Conservation (phyloP, 176 grass and related monocot genomes). For the Avena sativa region DNA sequence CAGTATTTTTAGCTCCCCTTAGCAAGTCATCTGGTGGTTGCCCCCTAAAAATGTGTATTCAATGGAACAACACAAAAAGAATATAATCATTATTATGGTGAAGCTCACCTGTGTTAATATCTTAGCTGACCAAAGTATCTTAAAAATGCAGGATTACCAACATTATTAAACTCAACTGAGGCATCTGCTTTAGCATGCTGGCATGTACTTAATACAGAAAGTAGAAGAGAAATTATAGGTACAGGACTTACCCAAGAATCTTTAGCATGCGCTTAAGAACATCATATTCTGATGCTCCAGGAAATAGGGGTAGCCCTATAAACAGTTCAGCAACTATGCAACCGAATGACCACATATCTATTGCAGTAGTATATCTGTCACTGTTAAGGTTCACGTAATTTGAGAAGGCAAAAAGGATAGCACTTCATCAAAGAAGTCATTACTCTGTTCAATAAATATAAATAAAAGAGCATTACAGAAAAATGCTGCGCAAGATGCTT, state of each 20-base stretch:
- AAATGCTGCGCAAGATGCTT: constrained; percentile 20
- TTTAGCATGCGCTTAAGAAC: constrained; percentile 84
- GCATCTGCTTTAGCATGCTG: background rate
- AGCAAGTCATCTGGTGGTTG: constrained; percentile 84
- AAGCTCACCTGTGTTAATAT: constrained; percentile 7
- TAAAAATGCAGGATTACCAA: constrained; percentile 7
- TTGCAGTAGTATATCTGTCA: constrained; percentile 82
- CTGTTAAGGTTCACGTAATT: constrained; percentile 59
- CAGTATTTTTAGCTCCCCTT: constrained; percentile 83
- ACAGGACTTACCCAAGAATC: constrained; percentile 74
- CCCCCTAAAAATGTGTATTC: constrained; percentile 62
- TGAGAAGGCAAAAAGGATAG: background rate
- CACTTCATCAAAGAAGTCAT: background rate
- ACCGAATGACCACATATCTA: constrained; percentile 98
- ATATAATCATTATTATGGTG: constrained; percentile 3
- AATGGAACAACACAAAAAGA: background rate
- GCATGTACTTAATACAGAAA: constrained; percentile 38
- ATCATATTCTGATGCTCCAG: constrained; percentile 94
- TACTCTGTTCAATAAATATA: constrained; percentile 11
- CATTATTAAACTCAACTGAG: constrained; percentile 15
- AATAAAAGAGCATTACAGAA: constrained; percentile 27
- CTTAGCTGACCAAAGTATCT: constrained; percentile 13
- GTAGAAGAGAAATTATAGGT: constrained; percentile 2
- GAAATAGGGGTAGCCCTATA: constrained; percentile 97
- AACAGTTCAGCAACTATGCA: constrained; percentile 95